Percentiles rank a stretch among this genome's conserved stretches.
phyloP scores from a whole-genome alignment of 768 basidiomycete species.

The Clitopilus passeckerianus region DNA sequence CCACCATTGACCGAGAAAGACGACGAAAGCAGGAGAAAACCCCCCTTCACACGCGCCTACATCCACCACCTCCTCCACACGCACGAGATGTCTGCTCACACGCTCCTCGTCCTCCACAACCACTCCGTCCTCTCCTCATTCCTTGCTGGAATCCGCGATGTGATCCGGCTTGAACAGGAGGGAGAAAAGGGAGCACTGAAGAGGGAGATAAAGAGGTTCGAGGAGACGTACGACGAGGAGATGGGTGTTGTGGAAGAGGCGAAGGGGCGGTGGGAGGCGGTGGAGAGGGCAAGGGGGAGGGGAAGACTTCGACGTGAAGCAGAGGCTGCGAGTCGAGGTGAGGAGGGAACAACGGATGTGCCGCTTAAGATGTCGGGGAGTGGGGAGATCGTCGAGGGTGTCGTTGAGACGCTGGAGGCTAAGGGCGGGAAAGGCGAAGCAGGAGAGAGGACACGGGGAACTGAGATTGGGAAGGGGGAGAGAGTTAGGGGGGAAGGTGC shows the following conservation, averaged over 20 bases:
- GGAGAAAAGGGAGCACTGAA: constrained; percentile 20
- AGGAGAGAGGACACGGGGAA: neutral
- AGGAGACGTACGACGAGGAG: constrained; percentile 42
- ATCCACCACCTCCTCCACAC: constrained; percentile 82
- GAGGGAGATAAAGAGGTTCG: constrained; percentile 48
- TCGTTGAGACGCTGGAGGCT: neutral
- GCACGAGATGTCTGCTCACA: constrained; percentile 86
- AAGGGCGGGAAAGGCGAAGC: too few species aligned
- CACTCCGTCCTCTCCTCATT: constrained; percentile 62
- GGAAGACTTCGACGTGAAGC: constrained; percentile 47
- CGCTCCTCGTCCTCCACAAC: constrained; percentile 74
- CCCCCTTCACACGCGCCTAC: constrained; percentile 54
- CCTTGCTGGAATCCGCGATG: constrained; percentile 49
- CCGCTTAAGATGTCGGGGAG: neutral
- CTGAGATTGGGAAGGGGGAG: neutral
- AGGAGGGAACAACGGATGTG: neutral
- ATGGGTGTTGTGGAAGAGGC: constrained; percentile 47
- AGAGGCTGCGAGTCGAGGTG: constrained; percentile 48
- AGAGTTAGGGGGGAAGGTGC: neutral
- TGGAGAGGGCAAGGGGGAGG: constrained; percentile 70
- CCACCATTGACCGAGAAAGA: constrained; percentile 2
- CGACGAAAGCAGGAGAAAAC: constrained; percentile 11
- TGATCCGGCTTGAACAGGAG: constrained; percentile 12
- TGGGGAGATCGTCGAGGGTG: neutral
- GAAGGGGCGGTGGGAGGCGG: constrained; percentile 51